Percentiles rank a stretch among this genome's conserved stretches.
These are phyloP conservation scores for Suillus paluster DNA, from an alignment of 768 basidiomycete species.

Conservation along the genomic window DNA sequence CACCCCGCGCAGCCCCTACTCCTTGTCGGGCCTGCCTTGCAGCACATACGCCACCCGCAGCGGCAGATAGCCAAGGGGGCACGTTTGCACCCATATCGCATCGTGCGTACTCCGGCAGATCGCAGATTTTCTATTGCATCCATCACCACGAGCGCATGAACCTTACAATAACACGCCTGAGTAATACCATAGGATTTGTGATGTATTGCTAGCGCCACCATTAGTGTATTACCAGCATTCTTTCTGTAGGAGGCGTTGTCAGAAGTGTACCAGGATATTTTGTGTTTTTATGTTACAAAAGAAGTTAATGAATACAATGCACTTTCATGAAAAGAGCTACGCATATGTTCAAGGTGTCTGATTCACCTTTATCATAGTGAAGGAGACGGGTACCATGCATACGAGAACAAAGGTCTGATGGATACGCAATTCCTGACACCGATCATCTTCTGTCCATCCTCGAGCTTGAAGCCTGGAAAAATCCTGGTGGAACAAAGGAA, in stretches of 20 bases:
- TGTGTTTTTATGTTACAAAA: background rate
- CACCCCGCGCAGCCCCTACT: slow-evolving; percentile 40
- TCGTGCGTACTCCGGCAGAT: slow-evolving; percentile 32
- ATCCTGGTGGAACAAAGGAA: background rate
- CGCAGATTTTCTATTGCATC: slow-evolving; percentile 12
- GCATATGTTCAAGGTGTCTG: background rate
- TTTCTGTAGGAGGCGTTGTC: slow-evolving; percentile 1
- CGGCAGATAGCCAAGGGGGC: slow-evolving; percentile 48
- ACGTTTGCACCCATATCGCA: slow-evolving; percentile 61
- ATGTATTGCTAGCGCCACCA: slow-evolving; percentile 23
- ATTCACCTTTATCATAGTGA: slow-evolving; percentile 4
- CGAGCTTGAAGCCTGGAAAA: background rate
- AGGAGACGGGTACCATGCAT: background rate
- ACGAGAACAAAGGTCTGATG: background rate
- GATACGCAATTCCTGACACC: background rate
- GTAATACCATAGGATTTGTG: slow-evolving; percentile 1
- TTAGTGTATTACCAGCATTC: slow-evolving; percentile 17
- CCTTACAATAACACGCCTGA: background rate
- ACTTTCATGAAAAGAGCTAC: background rate
- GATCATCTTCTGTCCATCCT: background rate
- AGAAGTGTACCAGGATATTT: slow-evolving; percentile 5
- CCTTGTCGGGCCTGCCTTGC: slow-evolving; percentile 53
- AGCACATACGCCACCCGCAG: slow-evolving; percentile 48
- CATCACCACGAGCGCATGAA: slow-evolving; percentile 5
- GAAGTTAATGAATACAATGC: background rate